Evolutionary conservation across 805 yeast genomes (phyloP).

Genomic region (Monosporozyma servazzii): DNA sequence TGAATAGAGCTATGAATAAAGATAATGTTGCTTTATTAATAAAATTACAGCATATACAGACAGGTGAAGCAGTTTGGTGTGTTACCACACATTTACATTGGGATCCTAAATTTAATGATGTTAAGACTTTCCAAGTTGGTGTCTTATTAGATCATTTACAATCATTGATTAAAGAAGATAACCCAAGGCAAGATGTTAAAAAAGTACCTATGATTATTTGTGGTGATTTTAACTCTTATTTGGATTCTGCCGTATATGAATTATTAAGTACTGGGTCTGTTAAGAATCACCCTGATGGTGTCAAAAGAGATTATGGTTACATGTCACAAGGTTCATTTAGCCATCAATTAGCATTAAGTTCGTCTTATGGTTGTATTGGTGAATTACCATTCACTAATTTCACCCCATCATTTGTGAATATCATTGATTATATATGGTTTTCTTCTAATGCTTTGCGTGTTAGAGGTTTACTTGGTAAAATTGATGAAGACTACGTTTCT

Average conservation of each 20-base stretch:
- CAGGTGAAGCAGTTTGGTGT: conserved; percentile 63
- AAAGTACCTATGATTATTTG: conserved; percentile 74
- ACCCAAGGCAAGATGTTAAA: conserved; percentile 41
- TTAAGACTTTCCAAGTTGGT: conserved; percentile 91
- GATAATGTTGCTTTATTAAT: conserved; percentile 83
- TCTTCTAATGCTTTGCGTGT: conserved; percentile 74
- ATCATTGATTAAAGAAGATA: conserved; percentile 41
- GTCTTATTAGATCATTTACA: conserved; percentile 83
- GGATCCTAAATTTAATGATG: conserved; percentile 96
- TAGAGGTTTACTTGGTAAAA: conserved; percentile 74
- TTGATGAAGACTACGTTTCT: conserved; percentile 67
- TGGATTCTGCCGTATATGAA: conserved; percentile 86
- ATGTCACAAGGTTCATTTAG: conserved; percentile 83
- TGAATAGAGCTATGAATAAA: conserved; percentile 91
- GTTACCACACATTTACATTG: conserved; percentile 95
- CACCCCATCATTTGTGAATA: conserved; percentile 88
- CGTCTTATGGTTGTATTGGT: conserved; percentile 75
- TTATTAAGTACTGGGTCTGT: conserved; percentile 74
- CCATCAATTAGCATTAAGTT: conserved; percentile 71
- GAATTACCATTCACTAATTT: conserved; percentile 92
- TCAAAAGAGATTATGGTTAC: conserved; percentile 82
- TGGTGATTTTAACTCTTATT: conserved; percentile 91
- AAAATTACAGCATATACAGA: conserved; percentile 59
- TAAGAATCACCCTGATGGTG: conserved; percentile 69
- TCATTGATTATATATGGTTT: conserved; percentile 93